These are phyloP conservation scores for Microbotryum silenes-acaulis DNA, from an alignment of 1,284 basidiomycete species.

Conservation along the genomic window DNA sequence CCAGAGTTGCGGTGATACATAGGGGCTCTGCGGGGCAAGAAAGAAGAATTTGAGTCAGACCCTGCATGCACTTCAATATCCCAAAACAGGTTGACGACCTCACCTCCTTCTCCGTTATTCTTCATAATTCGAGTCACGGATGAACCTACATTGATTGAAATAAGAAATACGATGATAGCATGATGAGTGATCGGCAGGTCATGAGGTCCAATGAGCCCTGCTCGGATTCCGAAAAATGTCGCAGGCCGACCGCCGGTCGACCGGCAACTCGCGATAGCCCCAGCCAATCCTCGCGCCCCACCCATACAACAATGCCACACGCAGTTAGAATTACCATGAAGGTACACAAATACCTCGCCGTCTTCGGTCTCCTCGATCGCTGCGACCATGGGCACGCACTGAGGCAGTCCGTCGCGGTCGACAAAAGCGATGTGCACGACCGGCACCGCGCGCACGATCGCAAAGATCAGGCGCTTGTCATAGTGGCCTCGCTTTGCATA, in stretches of 20 bases:
- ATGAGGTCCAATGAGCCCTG: no score
- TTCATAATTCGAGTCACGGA: slow-evolving; percentile 34
- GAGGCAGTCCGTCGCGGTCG: slow-evolving; percentile 33
- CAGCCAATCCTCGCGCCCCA: background rate
- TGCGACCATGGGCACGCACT: slow-evolving; percentile 37
- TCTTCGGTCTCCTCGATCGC: slow-evolving; percentile 31
- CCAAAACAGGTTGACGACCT: no score
- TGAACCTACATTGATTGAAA: slow-evolving; percentile 26
- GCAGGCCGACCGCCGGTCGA: no score
- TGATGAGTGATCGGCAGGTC: no score
- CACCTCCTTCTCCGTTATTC: slow-evolving; percentile 26
- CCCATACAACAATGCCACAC: background rate
- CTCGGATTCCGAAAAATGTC: no score
- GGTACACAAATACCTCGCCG: slow-evolving; percentile 32
- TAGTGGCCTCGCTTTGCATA: slow-evolving; percentile 9
- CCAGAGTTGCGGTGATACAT: slow-evolving; percentile 35
- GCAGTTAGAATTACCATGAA: slow-evolving; percentile 28
- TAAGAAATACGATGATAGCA: background rate
- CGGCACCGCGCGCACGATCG: slow-evolving; percentile 31
- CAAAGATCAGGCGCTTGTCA: slow-evolving; percentile 22
- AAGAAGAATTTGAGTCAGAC: no score
- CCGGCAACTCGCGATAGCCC: no score
- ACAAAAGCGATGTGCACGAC: slow-evolving; percentile 35
- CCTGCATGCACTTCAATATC: no score
- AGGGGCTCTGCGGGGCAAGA: slow-evolving; percentile 21